Evolutionary conservation across 306 rosid species (phyloP), one percentile per base, ranked within the genome.

Genomic region (Trifolium repens): DNA sequence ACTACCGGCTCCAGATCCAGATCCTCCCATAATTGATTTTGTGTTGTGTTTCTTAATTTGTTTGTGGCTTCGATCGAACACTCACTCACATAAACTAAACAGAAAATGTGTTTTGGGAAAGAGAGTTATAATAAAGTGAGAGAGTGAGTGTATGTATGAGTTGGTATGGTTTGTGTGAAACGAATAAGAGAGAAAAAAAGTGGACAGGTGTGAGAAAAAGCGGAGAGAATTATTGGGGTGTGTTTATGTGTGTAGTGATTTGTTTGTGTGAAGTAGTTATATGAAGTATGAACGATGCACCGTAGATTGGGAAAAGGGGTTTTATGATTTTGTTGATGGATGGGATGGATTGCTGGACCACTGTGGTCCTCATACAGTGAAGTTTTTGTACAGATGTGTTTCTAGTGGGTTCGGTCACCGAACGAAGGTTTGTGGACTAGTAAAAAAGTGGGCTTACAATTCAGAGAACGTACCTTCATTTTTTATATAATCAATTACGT

Each of bases 11-110:
- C 96, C 92, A 75, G 98, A 90, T 83, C 64, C 64, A 58, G 64
- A 58, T 26, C 99, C 99, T 57, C 99, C 99, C 99, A 96, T 94
- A 43, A 77, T 39, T 52, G 80, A 84, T 63, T 22, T 72, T 27
- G 53, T 32, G 40, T 30, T n/a, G 4, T 72, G 42, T 39, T 63
- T 24, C 53, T 35, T 46, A 65, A 12, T 42, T 69, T 30, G 62
- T 7, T 32, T 40, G 19, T 32, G 19, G 61, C 44, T 50, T 43
- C 1, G 26, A 61, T 75, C 8, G 26, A 54, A 50, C 67, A 42
- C 34, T 37, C 42, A 57, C 30, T 42, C 34, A 13, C 50, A 14
- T 32, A 32, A 22, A 32, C 32, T 15, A 22, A 8, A 27, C 40
- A 34, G 16, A 11, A 4, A 11, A 60, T 26, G 19, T 40, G 39